Base-by-base conservation (phyloP, 441 rosid genomes). In the Sinapis alba region DNA sequence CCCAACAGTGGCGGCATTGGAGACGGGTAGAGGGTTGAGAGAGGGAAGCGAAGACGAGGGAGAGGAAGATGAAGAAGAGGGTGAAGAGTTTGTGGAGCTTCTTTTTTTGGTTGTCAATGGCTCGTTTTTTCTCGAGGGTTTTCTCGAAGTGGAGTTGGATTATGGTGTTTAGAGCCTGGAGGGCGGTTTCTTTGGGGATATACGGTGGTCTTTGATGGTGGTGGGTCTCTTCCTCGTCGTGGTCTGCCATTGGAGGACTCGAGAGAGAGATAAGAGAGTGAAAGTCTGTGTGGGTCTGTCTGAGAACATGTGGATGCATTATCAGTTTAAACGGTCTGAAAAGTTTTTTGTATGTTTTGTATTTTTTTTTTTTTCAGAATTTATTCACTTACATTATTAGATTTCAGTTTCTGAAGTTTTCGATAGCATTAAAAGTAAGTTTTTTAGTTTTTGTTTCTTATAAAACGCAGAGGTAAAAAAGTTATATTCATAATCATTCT, bases 141-240 rank as follows among this genome's bases (percentile, higher is more conserved):
- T 94, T 94, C 85, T 92, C 98, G 68, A 94, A 94, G 36, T 94
- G 97, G 81, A 92, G 98, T 54, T 90, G 94, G 86, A 94, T 90
- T 64, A 92, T 90, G 0, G 97, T 89, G 93, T 94, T 94, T 4
- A 94, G 71, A 2, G 98, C 97, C 78, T 94, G 96, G 2, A 94
- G 75, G 0, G 94, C 93, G 0, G 97, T 90, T 75, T 91, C 98
- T 76, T 84, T 91, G 0, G 95, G 91, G 76, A 90, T 87, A 12
- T 68, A 83, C 2, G 75, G 82, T 57, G 75, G 54, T 76, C 69
- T 50, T 50, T 50, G 56, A 7, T 57, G 85, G 62, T 80, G 86
- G 34, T 78, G 79, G 56, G 85, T 36, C 51, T 66, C 77, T 7
- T 50, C 56, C 23, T 63, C 81, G 11, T 73, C 75, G 68, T 84